These are phyloP conservation scores for Pleomassaria siparia DNA, from an alignment of 2,329 filamentous ascomycete species.

Conservation along the genomic window DNA sequence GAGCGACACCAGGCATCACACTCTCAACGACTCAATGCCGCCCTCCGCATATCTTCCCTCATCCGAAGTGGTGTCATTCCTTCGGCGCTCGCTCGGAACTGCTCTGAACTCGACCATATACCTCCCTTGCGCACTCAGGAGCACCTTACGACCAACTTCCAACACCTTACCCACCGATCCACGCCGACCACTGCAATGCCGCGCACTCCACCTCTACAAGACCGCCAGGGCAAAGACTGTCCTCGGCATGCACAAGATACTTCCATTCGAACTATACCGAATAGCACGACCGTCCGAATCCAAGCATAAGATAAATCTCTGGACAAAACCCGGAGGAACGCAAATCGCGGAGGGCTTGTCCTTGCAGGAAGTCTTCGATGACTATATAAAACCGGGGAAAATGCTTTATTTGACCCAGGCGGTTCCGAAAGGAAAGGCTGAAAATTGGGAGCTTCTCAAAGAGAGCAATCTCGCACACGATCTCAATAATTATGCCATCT, in stretches of 20 bases:
- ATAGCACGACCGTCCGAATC: constrained; percentile 10
- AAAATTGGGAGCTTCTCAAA: constrained; percentile 5
- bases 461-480: background rate
- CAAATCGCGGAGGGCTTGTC: constrained; percentile 17
- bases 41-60: background rate
- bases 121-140: background rate
- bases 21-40: background rate
- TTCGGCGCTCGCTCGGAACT: background rate
- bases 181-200: constrained; percentile 14
- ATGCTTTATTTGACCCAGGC: constrained; percentile 17
- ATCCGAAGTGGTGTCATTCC: background rate
- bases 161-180: background rate
- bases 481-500: constrained; percentile 14
- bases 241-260: constrained; percentile 29
- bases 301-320: constrained; percentile 23
- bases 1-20: background rate
- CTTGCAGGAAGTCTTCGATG: constrained; percentile 20
- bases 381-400: constrained; percentile 22
- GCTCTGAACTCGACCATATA: background rate
- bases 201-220: constrained; percentile 31
- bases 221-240: constrained; percentile 24
- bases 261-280: constrained; percentile 18
- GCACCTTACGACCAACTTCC: background rate
- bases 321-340: background rate
- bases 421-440: constrained; percentile 6